Evolutionary conservation across 148 eudicot genomes (phyloP).

Genomic region (Chenopodium album): DNA sequence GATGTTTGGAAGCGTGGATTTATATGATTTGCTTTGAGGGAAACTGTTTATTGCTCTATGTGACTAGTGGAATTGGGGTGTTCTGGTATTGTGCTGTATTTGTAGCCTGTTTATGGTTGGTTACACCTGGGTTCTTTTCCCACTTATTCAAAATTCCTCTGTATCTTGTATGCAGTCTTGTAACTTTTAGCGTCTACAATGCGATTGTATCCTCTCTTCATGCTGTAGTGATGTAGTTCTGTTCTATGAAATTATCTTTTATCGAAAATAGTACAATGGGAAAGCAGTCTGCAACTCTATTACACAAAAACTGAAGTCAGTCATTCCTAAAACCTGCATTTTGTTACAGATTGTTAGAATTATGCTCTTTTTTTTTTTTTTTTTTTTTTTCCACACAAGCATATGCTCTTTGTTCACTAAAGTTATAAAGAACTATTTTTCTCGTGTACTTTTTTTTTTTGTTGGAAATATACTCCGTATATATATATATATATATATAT

Average conservation of each 20-base stretch:
- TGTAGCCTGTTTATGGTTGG: neutral
- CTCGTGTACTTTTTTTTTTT: neutral
- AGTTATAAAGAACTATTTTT: neutral
- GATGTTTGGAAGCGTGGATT: neutral
- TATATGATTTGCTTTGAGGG: neutral
- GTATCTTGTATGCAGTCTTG: neutral
- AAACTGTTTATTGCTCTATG: neutral
- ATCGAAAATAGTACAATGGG: neutral
- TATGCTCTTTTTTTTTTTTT: too few relatives aligned
- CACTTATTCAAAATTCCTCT: neutral
- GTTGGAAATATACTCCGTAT: too few relatives aligned
- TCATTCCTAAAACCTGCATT: neutral
- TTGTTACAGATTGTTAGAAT: neutral
- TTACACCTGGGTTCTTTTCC: neutral
- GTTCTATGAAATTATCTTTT: neutral
- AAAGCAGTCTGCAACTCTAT: neutral
- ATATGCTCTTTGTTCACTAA: neutral
- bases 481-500: too few relatives aligned
- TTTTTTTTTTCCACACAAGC: too few relatives aligned
- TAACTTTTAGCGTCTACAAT: neutral
- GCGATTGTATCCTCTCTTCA: neutral
- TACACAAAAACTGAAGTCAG: neutral
- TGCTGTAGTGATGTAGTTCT: neutral
- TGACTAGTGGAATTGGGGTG: neutral
- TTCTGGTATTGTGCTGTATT: neutral